These are phyloP conservation scores for Glarea lozoyensis DNA, from an alignment of 495 filamentous ascomycete species.

Conservation along the genomic window DNA sequence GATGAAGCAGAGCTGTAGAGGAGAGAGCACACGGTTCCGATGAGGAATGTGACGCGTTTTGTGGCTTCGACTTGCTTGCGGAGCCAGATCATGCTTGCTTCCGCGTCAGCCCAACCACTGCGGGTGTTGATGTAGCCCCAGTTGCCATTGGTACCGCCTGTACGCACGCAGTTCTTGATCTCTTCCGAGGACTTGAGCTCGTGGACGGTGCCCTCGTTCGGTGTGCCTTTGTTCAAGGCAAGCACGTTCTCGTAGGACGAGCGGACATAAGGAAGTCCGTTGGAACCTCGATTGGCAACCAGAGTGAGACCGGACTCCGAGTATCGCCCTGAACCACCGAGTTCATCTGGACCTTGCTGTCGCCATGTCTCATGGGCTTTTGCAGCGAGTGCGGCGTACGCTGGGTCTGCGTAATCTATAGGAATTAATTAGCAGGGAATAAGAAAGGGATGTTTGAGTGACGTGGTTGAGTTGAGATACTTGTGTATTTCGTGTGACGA, in stretches of 20 bases:
- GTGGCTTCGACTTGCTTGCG: conserved; percentile 41
- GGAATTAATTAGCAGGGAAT: too few relatives aligned
- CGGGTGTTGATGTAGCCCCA: conserved; percentile 76
- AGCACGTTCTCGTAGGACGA: conserved; percentile 13
- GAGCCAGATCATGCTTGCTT: conserved; percentile 57
- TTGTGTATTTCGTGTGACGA: too few relatives aligned
- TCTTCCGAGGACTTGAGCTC: conserved; percentile 40
- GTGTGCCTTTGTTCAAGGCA: conserved; percentile 26
- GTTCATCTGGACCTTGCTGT: conserved; percentile 33
- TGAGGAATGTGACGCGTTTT: conserved; percentile 53
- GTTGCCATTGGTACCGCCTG: conserved; percentile 42
- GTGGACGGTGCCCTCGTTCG: conserved; percentile 38
- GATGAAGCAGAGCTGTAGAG: conserved; percentile 34
- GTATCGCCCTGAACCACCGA: conserved; percentile 62
- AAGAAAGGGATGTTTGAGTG: too few relatives aligned
- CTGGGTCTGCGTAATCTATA: conserved; percentile 15
- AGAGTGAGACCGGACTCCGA: conserved; percentile 66
- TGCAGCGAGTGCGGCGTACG: conserved; percentile 61
- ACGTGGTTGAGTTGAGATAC: too few relatives aligned
- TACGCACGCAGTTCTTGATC: conserved; percentile 36
- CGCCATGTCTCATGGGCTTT: conserved; percentile 67
- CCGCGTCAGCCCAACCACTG: conserved; percentile 82
- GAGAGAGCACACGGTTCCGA: conserved; percentile 51
- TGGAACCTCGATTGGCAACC: conserved; percentile 40
- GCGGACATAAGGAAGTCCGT: conserved; percentile 53